phyloP scores from a whole-genome alignment of 176 grass and related monocot genomes.

The Ensete ventricosum region DNA sequence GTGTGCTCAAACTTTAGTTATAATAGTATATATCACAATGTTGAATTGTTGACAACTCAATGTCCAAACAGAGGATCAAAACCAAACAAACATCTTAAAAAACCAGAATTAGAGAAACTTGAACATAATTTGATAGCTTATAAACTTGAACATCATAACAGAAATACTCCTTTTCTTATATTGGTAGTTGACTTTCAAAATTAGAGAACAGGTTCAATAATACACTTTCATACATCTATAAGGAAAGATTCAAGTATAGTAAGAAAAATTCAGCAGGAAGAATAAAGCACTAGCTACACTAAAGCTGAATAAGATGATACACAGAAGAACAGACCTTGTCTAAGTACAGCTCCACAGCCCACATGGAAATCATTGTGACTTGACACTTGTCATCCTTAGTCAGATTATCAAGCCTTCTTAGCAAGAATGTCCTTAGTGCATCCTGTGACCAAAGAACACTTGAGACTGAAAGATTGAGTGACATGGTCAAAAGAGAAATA shows the following conservation, averaged over 20 bases:
- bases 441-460: slow-evolving; percentile 41
- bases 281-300: slow-evolving; percentile 8
- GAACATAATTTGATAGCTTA: not conserved
- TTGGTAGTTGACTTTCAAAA: not conserved
- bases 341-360: slow-evolving; percentile 90
- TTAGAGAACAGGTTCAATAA: not conserved
- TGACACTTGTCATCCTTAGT: slow-evolving; percentile 91
- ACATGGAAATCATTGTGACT: slow-evolving; percentile 97
- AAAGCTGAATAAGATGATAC: slow-evolving; percentile 18
- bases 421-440: slow-evolving; percentile 83
- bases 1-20: too few species aligned
- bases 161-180: not conserved
- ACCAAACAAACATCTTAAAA: too few species aligned
- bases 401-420: slow-evolving; percentile 78
- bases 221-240: not conserved
- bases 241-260: too few species aligned
- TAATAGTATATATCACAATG: too few species aligned
- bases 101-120: too few species aligned
- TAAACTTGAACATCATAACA: not conserved
- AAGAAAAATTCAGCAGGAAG: too few species aligned
- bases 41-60: too few species aligned
- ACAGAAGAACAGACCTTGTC: slow-evolving; percentile 61
- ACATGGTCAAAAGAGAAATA: not conserved
- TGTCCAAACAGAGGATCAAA: too few species aligned
- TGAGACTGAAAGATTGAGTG: slow-evolving; percentile 6